Evolutionary conservation across 345 rosid species (phyloP).

Genomic region (Rhizophora mangle): DNA sequence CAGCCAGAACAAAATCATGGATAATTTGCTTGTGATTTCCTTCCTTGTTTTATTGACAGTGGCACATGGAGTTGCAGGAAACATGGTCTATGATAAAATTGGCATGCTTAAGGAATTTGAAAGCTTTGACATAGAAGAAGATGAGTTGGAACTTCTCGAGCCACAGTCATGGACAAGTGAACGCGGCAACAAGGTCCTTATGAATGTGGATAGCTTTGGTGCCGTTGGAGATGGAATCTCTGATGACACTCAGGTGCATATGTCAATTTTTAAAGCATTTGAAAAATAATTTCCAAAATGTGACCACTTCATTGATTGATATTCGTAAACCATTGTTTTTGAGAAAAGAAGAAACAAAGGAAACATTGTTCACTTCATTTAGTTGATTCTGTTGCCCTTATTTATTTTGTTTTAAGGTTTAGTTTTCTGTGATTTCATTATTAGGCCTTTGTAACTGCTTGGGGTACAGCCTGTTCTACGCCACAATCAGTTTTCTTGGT

Average conservation of each 20-base stretch:
- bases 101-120: constrained; percentile 54
- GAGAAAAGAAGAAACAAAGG: too few species aligned
- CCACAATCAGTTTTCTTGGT: constrained; percentile 67
- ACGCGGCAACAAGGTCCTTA: constrained; percentile 60
- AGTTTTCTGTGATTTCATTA: background rate
- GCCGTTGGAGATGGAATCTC: constrained; percentile 87
- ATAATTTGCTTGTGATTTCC: constrained; percentile 42
- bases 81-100: constrained; percentile 34
- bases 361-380: background rate
- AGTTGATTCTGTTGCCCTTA: background rate
- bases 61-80: constrained; percentile 48
- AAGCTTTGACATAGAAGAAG: constrained; percentile 53
- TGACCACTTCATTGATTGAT: background rate
- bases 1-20: constrained; percentile 41
- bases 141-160: constrained; percentile 37
- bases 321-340: too few species aligned
- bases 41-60: constrained; percentile 48
- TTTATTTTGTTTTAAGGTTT: background rate
- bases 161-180: constrained; percentile 51
- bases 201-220: constrained; percentile 90
- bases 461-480: constrained; percentile 71
- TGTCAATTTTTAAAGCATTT: constrained; percentile 6
- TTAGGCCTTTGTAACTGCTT: constrained; percentile 74
- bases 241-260: constrained; percentile 85
- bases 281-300: background rate